Evolutionary conservation across 1,284 basidiomycete genomes (phyloP), one percentile per base, ranked within the genome.

Genomic region (Porodaedalea pini): DNA sequence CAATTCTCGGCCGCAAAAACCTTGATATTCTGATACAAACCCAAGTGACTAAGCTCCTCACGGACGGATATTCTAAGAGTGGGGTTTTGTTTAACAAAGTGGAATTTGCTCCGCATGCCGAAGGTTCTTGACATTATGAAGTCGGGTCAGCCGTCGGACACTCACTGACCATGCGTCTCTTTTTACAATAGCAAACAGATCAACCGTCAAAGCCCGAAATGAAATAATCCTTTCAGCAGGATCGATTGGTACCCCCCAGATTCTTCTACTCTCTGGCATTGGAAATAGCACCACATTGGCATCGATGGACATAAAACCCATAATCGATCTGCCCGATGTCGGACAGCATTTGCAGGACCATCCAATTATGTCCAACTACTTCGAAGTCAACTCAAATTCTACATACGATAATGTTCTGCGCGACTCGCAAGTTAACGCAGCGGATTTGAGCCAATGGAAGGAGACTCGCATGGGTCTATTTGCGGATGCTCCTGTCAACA

Each of bases 281-380:
- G 66, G 67, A 13, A 57, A 65, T 49, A 56, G 56, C 34, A 57
- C 55, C 1, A 40, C 63, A 3, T 60, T 68, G 2, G 32, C 54
- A 7, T 39, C 44, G 8, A 31, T 57, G 2, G 66, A 61, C 27
- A 62, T 68, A 25, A 39, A 54, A 2, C 44, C 59, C 5, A 54
- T 67, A 10, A 45, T 67, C 23, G 64, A 68, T 32, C 61, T 68
- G 2, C 65, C 67, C 7, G 66, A 65, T 52, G 72, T 71, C n/a
- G 73, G 73, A 29, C 69, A 71, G 63, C 70, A 75, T 61, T 53
- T 74, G 36, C 70, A 73, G 60, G 74, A 76, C 57, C 74, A 74
- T 41, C 66, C 66, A 1, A n/a, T 64, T 7, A 32, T 67, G n/a
- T 27, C 58, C 19, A 62, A 48, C 45, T 51, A 60, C 49, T 67